Conservation (phyloP, 352 stramenopile genomes). For the Phytophthora brassicae region DNA sequence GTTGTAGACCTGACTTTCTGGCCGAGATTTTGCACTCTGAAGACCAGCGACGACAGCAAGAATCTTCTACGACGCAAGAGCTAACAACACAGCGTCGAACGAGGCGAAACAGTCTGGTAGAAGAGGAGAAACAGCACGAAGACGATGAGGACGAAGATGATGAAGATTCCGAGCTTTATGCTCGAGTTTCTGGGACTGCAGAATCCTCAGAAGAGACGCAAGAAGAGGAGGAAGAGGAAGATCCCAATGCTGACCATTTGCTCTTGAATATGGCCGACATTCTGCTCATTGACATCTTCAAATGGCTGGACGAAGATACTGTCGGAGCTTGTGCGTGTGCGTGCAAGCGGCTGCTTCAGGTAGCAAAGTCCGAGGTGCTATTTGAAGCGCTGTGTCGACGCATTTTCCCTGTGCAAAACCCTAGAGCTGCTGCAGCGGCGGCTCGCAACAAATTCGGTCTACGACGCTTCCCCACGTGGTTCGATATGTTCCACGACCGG, state of each 20-base stretch:
- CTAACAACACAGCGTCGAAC: not conserved
- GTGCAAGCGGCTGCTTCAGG: constrained; percentile 59
- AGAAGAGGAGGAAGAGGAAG: constrained; percentile 29
- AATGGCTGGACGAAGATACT: constrained; percentile 77
- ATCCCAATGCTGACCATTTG: constrained; percentile 32
- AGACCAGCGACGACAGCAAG: constrained; percentile 16
- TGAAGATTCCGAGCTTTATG: constrained; percentile 13
- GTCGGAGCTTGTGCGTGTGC: constrained; percentile 50
- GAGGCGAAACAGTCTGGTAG: constrained; percentile 7
- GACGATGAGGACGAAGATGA: constrained; percentile 26
- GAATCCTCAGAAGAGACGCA: constrained; percentile 8
- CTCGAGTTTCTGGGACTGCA: not conserved
- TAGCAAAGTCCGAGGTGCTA: constrained; percentile 54
- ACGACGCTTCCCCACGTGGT: constrained; percentile 68
- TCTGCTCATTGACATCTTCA: constrained; percentile 67
- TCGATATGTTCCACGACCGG: constrained; percentile 66
- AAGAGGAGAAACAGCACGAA: constrained; percentile 19
- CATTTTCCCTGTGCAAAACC: constrained; percentile 70
- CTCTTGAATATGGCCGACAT: constrained; percentile 72
- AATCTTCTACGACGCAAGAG: not conserved
- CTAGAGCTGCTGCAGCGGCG: constrained; percentile 39
- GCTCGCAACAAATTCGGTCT: constrained; percentile 60
- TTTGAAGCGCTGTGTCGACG: constrained; percentile 71
- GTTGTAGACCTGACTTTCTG: constrained; percentile 60
- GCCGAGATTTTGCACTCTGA: constrained; percentile 74